Evolutionary conservation across 148 eudicot species (phyloP), one percentile per base, ranked within the genome.

Genomic region (Amaranthus palmeri): DNA sequence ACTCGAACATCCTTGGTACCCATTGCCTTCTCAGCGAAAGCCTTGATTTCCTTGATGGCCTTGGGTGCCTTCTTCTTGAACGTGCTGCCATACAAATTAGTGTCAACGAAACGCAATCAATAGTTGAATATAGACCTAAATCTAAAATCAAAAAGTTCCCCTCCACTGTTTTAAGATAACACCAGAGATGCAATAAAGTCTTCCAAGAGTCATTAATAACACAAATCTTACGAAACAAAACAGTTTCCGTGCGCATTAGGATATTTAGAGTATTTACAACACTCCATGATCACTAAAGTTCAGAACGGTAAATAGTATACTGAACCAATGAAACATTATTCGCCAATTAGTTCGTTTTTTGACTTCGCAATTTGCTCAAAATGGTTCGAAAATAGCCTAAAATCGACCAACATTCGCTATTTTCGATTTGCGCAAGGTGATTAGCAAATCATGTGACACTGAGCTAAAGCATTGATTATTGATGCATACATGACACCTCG

Each of bases 61-160:
- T 84, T 90, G 2, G 96, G 92, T 8, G 96, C 92, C 87, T 90
- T 90, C 90, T 90, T 90, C 82, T 90, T 90, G 82, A 90, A 88
- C 41, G 96, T 90, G 82, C 90, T 86, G 82, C 61, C 3, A 68
- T 51, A 47, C 4, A 50, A 58, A 74, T 11, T 6, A 48, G 3
- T 0, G 46, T 42, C 45, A 67, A 40, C n/a, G 13, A 14, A 76
- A 3, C 36, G 41, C 15, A 18, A 58, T 46, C 0, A 25, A 44
- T 17, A 4, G 4, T 15, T 5, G 3, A 67, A 67, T 5, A 4
- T 48, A 49, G 25, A 49, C 8, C 6, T 5, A 25, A 5, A 8
- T 40, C 15, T 7, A 25, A 59, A 5, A 9, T 11, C 54, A 51
- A 36, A 5, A 25, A 65, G 47, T 57, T 57, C 10, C 4, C 5